These are phyloP conservation scores for Helenozyma rhizophorensis DNA, from an alignment of 805 yeast genomes.

Conservation along the genomic window DNA sequence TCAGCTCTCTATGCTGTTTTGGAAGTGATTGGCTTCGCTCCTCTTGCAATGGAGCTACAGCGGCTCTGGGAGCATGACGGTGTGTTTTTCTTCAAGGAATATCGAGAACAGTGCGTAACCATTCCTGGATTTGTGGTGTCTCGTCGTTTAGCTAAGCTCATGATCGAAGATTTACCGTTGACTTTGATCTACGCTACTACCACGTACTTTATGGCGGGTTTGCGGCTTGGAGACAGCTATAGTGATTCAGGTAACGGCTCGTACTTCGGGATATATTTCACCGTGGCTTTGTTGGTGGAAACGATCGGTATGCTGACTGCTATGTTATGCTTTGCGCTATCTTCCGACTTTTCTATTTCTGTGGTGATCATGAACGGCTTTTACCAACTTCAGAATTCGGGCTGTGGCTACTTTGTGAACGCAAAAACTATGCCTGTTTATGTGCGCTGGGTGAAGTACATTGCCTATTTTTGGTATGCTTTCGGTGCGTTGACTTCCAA, in stretches of 20 bases:
- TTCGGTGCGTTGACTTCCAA: slow-evolving; percentile 66
- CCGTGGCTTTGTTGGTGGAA: slow-evolving; percentile 52
- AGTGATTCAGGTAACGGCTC: slow-evolving; percentile 10
- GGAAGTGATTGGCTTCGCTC: slow-evolving; percentile 38
- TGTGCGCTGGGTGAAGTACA: slow-evolving; percentile 78
- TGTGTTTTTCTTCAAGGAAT: slow-evolving; percentile 47
- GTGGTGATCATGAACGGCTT: slow-evolving; percentile 57
- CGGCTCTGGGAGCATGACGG: slow-evolving; percentile 39
- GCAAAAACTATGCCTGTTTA: slow-evolving; percentile 75
- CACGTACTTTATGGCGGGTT: slow-evolving; percentile 76
- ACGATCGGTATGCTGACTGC: slow-evolving; percentile 55
- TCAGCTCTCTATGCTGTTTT: slow-evolving; percentile 33
- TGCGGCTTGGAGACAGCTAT: slow-evolving; percentile 31
- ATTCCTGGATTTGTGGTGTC: slow-evolving; percentile 63
- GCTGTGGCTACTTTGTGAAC: slow-evolving; percentile 78
- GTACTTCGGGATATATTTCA: slow-evolving; percentile 58
- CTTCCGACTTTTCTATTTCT: slow-evolving; percentile 59
- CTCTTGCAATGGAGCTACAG: slow-evolving; percentile 36
- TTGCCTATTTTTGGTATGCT: slow-evolving; percentile 73
- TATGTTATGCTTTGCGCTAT: slow-evolving; percentile 47
- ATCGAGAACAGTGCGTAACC: slow-evolving; percentile 64
- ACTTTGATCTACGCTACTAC: slow-evolving; percentile 55
- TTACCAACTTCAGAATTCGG: slow-evolving; percentile 70
- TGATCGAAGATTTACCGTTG: slow-evolving; percentile 66
- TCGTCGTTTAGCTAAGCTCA: slow-evolving; percentile 59